These are phyloP conservation scores for Diaporthe velutina DNA, from an alignment of 2,329 filamentous ascomycete genomes.

Conservation along the genomic window DNA sequence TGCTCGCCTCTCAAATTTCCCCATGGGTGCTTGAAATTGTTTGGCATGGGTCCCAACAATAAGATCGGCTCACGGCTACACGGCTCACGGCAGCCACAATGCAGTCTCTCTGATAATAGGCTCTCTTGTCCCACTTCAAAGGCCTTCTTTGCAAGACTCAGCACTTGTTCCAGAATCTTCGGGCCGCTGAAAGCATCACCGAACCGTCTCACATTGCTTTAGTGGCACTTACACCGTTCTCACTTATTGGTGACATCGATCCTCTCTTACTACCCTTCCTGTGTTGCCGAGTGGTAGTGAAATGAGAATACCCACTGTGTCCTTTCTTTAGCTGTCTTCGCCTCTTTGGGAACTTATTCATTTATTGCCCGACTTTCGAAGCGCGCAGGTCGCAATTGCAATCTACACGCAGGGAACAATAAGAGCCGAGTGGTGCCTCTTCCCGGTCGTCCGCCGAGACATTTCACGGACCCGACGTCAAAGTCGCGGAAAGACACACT, in stretches of 20 bases:
- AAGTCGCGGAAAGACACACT: not conserved
- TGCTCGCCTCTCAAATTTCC: slow-evolving; percentile 13
- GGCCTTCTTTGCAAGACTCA: slow-evolving; percentile 9
- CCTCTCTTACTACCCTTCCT: slow-evolving; percentile 10
- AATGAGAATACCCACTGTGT: slow-evolving; percentile 34
- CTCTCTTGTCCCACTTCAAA: slow-evolving; percentile 26
- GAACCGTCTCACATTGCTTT: slow-evolving; percentile 19
- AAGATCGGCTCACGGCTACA: slow-evolving; percentile 32
- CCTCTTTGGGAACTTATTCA: slow-evolving; percentile 14
- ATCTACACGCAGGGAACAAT: slow-evolving; percentile 21
- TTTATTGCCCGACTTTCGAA: slow-evolving; percentile 11
- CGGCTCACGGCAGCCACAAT: slow-evolving; percentile 34
- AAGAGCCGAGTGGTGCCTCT: slow-evolving; percentile 35
- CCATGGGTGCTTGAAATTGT: slow-evolving; percentile 29
- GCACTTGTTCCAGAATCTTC: slow-evolving; percentile 19
- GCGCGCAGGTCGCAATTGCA: slow-evolving; percentile 27
- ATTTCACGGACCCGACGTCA: slow-evolving; percentile 9
- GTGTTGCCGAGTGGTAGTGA: slow-evolving; percentile 17
- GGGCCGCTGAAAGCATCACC: slow-evolving; percentile 28
- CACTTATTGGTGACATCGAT: slow-evolving; percentile 2
- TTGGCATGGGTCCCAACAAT: slow-evolving; percentile 30
- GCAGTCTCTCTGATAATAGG: slow-evolving; percentile 34
- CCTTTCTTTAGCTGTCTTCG: slow-evolving; percentile 34
- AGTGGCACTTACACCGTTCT: not conserved
- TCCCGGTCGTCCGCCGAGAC: slow-evolving; percentile 15